phyloP scores from a whole-genome alignment of 352 stramenopile genomes.

The Phytopythium kandeliae region DNA sequence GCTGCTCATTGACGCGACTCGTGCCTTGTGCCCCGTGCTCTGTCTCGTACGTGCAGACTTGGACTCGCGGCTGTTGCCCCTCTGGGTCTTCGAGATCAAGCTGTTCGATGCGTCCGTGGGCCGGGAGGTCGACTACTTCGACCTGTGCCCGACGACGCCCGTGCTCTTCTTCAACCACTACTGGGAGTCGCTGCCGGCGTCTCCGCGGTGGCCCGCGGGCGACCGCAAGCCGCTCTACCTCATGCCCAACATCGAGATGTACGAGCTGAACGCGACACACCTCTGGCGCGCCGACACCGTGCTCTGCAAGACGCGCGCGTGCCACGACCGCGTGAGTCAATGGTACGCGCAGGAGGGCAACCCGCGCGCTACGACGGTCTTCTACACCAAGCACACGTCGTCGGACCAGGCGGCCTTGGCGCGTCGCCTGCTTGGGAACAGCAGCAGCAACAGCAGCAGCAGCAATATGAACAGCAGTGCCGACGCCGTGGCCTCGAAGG shows the following conservation, averaged over 20 bases:
- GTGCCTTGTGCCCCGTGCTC: background rate
- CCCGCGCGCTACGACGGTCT: slow-evolving; percentile 16
- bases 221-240: slow-evolving; percentile 31
- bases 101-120: slow-evolving; percentile 34
- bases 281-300: slow-evolving; percentile 49
- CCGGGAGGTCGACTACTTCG: slow-evolving; percentile 41
- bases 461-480: no score
- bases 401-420: slow-evolving; percentile 25
- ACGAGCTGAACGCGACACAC: slow-evolving; percentile 32
- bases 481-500: slow-evolving; percentile 14
- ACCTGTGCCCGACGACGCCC: slow-evolving; percentile 42
- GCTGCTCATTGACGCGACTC: no score
- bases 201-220: slow-evolving; percentile 15
- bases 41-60: slow-evolving; percentile 13
- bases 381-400: slow-evolving; percentile 53
- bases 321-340: slow-evolving; percentile 24
- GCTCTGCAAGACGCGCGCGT: slow-evolving; percentile 53
- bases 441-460: no score
- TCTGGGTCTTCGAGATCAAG: slow-evolving; percentile 36
- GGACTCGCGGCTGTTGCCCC: slow-evolving; percentile 31
- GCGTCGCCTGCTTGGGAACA: slow-evolving; percentile 10
- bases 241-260: slow-evolving; percentile 55
- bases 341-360: slow-evolving; percentile 52
- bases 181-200: slow-evolving; percentile 20
- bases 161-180: slow-evolving; percentile 64